Evolutionary conservation across 805 yeast genomes (phyloP), one percentile per base, ranked within the genome.

Genomic region (Pichia ethanolica): DNA sequence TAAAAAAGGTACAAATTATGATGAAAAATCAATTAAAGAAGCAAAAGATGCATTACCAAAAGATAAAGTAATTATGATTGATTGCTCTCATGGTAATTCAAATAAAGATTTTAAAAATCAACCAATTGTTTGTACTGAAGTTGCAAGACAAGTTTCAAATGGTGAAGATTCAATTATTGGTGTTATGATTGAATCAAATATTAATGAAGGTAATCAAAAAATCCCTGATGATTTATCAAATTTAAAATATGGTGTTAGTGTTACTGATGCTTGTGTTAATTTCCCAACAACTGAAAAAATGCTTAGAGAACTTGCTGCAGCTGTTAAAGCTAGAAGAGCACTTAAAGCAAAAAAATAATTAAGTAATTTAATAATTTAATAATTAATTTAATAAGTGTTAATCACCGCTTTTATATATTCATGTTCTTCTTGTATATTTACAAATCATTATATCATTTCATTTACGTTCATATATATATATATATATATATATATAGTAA

Each of bases 11-110:
- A 89, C 99, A 48, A 93, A 93, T 73, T 93, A 81, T 74, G 97
- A 89, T 66, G 85, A 80, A 56, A 78, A 72, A 50, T 78, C 86
- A n/a, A 88, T 93, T 39, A 73, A 77, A 39, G 83, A 75, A 38
- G 93, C 95, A 55, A 84, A 89, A 72, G 73, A 67, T 28, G 67
- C 71, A 35, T 70, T 75, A 58, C 82, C 74, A 51, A 69, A 66
- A 68, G 75, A 71, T 60, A 71, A 61, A 53, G 74, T 76, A 49
- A 68, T 89, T 60, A 93, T 93, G 99, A 86, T 93, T 54, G 99
- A 93, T 72, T 93, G 97, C 72, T 90, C 97, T 43, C 99, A 93
- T 71, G 99, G 97, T 61, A 93, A 93, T 76, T 89, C 97, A 37
- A 82, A 77, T 70, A 93, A 93, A 72, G 93, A 93, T 72, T 89